Base-by-base conservation (phyloP, 2,329 filamentous ascomycete species). In the Sporothrix curviconia region DNA sequence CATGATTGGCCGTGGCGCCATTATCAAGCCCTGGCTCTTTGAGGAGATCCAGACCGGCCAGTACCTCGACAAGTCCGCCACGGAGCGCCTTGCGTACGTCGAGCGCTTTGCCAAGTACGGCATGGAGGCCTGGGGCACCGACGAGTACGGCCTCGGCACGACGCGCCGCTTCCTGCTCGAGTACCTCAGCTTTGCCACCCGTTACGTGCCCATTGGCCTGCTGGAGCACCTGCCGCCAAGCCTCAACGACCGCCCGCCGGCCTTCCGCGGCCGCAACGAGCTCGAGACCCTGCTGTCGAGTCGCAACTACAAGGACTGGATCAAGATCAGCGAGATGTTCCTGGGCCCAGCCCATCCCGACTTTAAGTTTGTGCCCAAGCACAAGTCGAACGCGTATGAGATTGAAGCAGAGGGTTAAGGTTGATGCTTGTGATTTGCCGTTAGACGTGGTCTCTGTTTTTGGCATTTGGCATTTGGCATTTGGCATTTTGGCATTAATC, bases 291-390 rank as follows among this genome's bases (percentile, higher is more conserved):
- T 99, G 63, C 79, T 99, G 74, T 86, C 86, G 14, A 96, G 91
- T 72, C 83, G 84, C 62, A 91, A 97, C 72, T 96, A 95, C 75
- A 88, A 87, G 74, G 94, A 99, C 72, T 99, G 94, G 94, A 91
- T 99, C 71, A 97, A 96, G 77, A 95, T 99, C 67, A 95, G 92
- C 71, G 94, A 99, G 70, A 97, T 99, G 91, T 99, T 95, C 77
- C 80, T 99, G 17, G 94, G 94, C 7, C 90, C 90, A 46, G 89
- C 90, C 7, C 90, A 95, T 64, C 85, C 89, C 39, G 87, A 89
- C 66, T 99, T 97, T 79, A 86, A 87, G 64, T 99, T 97, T 74
- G 85, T 92, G 74, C 94, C 94, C 3, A 99, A 99, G 78, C 94
- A 99, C 77, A 97, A 96, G 78, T 94, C 90, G 47, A 95, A 95